Evolutionary conservation across 2,329 filamentous ascomycete genomes (phyloP), one percentile per base, ranked within the genome.

Genomic region (Fusarium multiceps): DNA sequence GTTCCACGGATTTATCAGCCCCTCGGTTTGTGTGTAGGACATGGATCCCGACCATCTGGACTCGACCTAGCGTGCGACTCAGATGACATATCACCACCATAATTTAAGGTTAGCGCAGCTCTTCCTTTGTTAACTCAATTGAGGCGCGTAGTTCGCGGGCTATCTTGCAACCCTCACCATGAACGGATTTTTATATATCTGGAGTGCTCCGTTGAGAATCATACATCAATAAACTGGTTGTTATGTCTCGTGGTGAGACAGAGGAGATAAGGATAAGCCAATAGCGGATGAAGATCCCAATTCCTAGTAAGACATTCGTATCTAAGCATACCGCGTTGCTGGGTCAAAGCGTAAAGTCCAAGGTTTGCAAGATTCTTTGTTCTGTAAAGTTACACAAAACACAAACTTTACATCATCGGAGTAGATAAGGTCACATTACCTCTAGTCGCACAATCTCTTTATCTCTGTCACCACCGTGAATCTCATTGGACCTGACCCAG

Each of bases 381-480:
- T 37, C 18, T 4, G 12, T 7, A 37, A 12, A n/a, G 18, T 37
- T n/a, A 37, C 18, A 37, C 34, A 37, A n/a, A n/a, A 37, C 18
- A 37, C 34, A 37, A 37, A 37, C 34, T n/a, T 37, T n/a, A n/a
- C 34, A n/a, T 37, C 34, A 37, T n/a, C 34, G 11, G 18, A n/a
- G 6, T 37, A n/a, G 34, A 37, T 37, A 37, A 37, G 34, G 49
- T 6, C 49, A 40, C 13, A 18, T 27, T 25, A 6, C 18, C 13
- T 14, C 8, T n/a, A 40, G 32, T 51, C 32, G 21, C 49, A 51
- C 49, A 51, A 51, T 41, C 34, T 21, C 49, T 41, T 51, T 41
- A 51, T 51, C 32, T 51, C 32, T 51, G 13, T 51, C 49, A 41
- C 10, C 13, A 18, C 9, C 9, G 4, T 20, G 13, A 21, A 41